Conservation (phyloP, 768 basidiomycete genomes). For the Lactarius evosmus region DNA sequence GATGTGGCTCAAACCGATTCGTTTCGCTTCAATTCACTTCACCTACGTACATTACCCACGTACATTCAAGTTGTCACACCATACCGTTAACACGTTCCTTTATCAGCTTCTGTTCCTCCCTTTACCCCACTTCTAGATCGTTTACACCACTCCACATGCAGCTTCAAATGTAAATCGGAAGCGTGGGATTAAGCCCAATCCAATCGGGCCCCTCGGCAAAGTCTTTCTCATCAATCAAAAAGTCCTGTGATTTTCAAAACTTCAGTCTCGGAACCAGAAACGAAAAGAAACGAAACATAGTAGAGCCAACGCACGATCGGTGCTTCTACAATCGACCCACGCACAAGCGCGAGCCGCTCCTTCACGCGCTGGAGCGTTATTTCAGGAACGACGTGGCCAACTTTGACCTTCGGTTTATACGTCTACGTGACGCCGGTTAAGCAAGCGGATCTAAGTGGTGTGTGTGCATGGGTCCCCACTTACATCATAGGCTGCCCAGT, state of each 20-base stretch:
- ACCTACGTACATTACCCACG: not conserved
- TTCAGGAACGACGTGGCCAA: conserved; percentile 75
- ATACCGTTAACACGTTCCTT: not conserved
- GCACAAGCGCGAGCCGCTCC: conserved; percentile 63
- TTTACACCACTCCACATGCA: not conserved
- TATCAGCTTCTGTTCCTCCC: not conserved
- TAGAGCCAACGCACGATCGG: conserved; percentile 50
- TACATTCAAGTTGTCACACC: not conserved
- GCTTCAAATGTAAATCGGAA: conserved; percentile 72
- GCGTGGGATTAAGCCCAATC: conserved; percentile 68
- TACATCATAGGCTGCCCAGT: conserved; percentile 78
- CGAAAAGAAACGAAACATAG: conserved; percentile 5
- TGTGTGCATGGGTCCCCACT: not conserved
- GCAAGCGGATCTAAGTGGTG: not conserved
- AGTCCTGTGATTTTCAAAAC: conserved; percentile 51
- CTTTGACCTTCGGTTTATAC: conserved; percentile 72
- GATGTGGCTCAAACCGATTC: not conserved
- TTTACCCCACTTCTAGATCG: not conserved
- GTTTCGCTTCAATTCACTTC: not conserved
- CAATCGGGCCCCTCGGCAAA: conserved; percentile 71
- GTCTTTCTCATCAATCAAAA: conserved; percentile 76
- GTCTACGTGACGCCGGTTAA: conserved; percentile 39
- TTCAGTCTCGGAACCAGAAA: conserved; percentile 11
- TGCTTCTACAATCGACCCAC: conserved; percentile 71
- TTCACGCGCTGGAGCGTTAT: conserved; percentile 70